Base-by-base conservation (phyloP, 192 early-diverging fungal species). In the Coemansia sp. region DNA sequence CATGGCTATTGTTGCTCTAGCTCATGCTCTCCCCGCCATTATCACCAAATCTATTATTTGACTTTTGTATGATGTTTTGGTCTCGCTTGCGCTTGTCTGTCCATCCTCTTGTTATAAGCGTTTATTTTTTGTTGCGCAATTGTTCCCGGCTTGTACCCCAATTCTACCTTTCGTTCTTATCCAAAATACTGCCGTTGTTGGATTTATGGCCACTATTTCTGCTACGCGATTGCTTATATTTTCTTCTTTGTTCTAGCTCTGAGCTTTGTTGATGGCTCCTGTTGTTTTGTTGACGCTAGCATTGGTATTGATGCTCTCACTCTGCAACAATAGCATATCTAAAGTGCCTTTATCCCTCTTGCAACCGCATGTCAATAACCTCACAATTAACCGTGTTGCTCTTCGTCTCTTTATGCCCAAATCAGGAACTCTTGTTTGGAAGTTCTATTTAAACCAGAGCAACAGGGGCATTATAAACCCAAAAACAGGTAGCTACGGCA, bases 361-460 rank as follows among this genome's bases (percentile, higher is more conserved):
- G n/a, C 57, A 39, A 19, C 45, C 53, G 64, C 57, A 56, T 67
- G 53, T 56, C 47, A 54, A 67, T 67, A 67, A 58, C 65, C 53
- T 42, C 65, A 67, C 65, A 67, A 67, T 67, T 67, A 47, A 21
- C 26, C 57, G 53, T 41, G 50, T 53, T 53, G 53, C 53, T 65
- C 18, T 49, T 41, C 18, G 44, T 42, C 44, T 44, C 44, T 67
- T 65, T 50, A 23, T 21, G 47, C 59, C 37, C 37, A n/a, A 59
- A 40, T 18, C 57, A 18, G 57, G n/a, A 41, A 59, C n/a, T 44
- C 56, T 21, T 59, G 50, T 48, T 56, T 39, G 16, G 16, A 59
- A 59, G 38, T 19, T 59, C 11, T 39, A 18, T 23, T 23, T 26
- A 9, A 54, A 26, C 9, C 6, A 54, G 15, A 9, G 10, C 56